These are phyloP conservation scores for Psophocarpus tetragonolobus DNA, from an alignment of 306 rosid species.

Conservation along the genomic window DNA sequence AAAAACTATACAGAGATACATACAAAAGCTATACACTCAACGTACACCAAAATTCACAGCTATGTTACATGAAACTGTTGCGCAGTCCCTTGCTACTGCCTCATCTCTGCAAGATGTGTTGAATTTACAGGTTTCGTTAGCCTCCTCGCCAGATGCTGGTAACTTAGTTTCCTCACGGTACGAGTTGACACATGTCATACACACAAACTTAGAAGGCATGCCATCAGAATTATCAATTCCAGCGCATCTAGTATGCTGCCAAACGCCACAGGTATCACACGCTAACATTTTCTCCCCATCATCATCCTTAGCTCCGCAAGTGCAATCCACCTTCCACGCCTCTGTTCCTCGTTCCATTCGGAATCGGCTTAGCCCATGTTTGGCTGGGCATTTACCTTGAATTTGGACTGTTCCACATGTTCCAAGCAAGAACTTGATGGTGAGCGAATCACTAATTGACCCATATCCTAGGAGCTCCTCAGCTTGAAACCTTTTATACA, in stretches of 20 bases:
- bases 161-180: not conserved
- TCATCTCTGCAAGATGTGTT: slow-evolving; percentile 30
- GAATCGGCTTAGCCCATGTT: slow-evolving; percentile 55
- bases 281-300: slow-evolving; percentile 82
- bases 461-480: slow-evolving; percentile 56
- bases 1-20: slow-evolving; percentile 37
- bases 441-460: slow-evolving; percentile 42
- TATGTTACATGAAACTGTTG: slow-evolving; percentile 38
- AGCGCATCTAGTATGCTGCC: slow-evolving; percentile 79
- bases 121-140: not conserved
- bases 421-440: slow-evolving; percentile 57
- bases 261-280: slow-evolving; percentile 74
- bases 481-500: slow-evolving; percentile 66
- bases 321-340: slow-evolving; percentile 70
- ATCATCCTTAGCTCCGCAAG: slow-evolving; percentile 75
- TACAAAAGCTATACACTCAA: slow-evolving; percentile 39
- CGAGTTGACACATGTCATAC: slow-evolving; percentile 24
- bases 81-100: slow-evolving; percentile 30
- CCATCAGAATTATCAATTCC: slow-evolving; percentile 51
- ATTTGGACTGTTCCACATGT: slow-evolving; percentile 45
- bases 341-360: slow-evolving; percentile 74
- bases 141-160: not conserved
- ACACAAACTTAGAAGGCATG: slow-evolving; percentile 55
- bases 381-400: slow-evolving; percentile 55
- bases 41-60: slow-evolving; percentile 48